These are phyloP conservation scores for Porphyrellus cyaneotinctus DNA, from an alignment of 768 basidiomycete genomes.

Conservation along the genomic window DNA sequence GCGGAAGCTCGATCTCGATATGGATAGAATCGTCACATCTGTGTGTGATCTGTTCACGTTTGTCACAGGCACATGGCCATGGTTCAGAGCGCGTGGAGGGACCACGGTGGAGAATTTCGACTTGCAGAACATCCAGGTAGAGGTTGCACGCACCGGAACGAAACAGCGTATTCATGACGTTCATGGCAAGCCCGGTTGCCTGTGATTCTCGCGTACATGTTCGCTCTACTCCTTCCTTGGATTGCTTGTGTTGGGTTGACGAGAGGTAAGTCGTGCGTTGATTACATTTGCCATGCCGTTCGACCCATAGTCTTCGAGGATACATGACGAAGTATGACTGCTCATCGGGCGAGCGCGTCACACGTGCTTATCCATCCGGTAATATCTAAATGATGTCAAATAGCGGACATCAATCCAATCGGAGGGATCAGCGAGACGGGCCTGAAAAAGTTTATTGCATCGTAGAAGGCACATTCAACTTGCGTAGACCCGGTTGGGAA, in stretches of 20 bases:
- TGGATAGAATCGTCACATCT: constrained; percentile 87
- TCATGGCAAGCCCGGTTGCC: constrained; percentile 75
- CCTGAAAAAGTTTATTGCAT: constrained; percentile 91
- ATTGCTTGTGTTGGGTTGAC: constrained; percentile 94
- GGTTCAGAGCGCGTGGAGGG: constrained; percentile 86
- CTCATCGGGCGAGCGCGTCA: constrained; percentile 55
- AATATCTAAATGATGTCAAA: not conserved
- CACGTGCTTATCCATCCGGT: rapidly evolving
- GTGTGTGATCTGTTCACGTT: constrained; percentile 78
- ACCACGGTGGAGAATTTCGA: constrained; percentile 87
- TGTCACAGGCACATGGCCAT: constrained; percentile 70
- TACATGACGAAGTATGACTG: constrained; percentile 99
- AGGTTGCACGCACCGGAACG: not conserved
- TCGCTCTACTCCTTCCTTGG: constrained; percentile 93
- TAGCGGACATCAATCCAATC: constrained; percentile 97
- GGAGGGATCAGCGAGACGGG: constrained; percentile 98
- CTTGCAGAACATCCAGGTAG: constrained; percentile 92
- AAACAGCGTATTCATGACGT: not conserved
- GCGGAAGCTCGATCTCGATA: constrained; percentile 81
- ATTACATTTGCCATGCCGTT: not conserved
- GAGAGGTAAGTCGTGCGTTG: constrained; percentile 62
- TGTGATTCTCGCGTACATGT: constrained; percentile 93
- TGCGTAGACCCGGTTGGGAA: no score
- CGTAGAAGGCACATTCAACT: constrained; percentile 69
- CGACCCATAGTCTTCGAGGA: constrained; percentile 71